Evolutionary conservation across 306 rosid species (phyloP), one percentile per base, ranked within the genome.

Genomic region (Sophora flavescens): DNA sequence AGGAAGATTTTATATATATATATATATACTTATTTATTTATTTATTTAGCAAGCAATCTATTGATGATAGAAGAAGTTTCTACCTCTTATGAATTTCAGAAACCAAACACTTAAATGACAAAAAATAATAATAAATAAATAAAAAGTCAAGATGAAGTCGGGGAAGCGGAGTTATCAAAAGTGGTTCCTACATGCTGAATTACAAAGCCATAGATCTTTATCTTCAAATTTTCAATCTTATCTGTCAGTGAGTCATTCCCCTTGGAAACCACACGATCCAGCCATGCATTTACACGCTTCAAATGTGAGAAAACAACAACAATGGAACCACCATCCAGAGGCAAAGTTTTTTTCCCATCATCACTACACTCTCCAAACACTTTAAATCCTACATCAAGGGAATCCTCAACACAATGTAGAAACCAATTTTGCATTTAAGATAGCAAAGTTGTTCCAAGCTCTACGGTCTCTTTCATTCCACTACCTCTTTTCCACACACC

Each of bases 181-280:
- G 92, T 85, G 16, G 97, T 90, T 42, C 97, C 99, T 10, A 95
- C 99, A 80, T 95, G 97, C 72, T 92, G 99, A 76, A 95, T 92
- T 10, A 95, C 97, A 80, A 95, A 95, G 6, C 97, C 93, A 7
- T 95, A 95, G 73, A 95, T 95, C 85, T 92, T 95, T 70, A 97
- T 81, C 89, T 92, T 95, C 70, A 95, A 76, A 41, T 85, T 75
- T 57, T 92, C 99, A 57, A 92, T 85, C 84, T 89, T 92, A 17
- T 83, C 89, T 2, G 78, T 76, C 69, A 88, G 65, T 33, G 68
- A 70, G 16, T 85, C 88, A 63, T 92, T 88, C 67, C 84, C 88
- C 64, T 80, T 83, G 4, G 90, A 87, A 58, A 88, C 85, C 62
- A 70, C 87, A 5, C 84, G 72, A 42, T 95, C 99, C 84, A 95